These are phyloP conservation scores for Termitomyces sp. DNA, from an alignment of 768 basidiomycete genomes.

Conservation along the genomic window DNA sequence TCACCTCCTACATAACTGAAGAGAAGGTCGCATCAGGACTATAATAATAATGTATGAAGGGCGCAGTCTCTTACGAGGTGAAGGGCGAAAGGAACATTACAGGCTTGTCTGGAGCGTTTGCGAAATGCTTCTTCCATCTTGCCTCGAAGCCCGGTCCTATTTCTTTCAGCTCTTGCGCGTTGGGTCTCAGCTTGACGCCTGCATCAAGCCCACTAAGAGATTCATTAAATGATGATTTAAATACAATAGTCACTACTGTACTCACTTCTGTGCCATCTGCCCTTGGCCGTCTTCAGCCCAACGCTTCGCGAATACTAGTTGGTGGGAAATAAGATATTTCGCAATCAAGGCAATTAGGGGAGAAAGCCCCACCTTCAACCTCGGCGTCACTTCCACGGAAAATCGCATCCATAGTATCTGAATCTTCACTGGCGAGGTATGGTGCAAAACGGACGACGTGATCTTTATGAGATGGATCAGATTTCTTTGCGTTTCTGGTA, in stretches of 20 bases:
- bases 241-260: not conserved
- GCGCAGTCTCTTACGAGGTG: conserved; percentile 29
- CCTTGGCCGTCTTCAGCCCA: conserved; percentile 16
- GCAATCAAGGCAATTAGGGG: not conserved
- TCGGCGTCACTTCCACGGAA: conserved; percentile 36
- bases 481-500: not conserved
- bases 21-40: not conserved
- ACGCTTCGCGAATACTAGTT: conserved; percentile 10
- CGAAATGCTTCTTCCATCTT: conserved; percentile 50
- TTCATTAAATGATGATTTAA: not conserved
- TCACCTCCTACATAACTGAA: conserved; percentile 14
- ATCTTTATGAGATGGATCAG: conserved; percentile 25
- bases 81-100: conserved; percentile 38
- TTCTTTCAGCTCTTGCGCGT: conserved; percentile 40
- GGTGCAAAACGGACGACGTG: conserved; percentile 33
- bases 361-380: conserved; percentile 33
- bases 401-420: conserved; percentile 46
- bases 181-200: conserved; percentile 55
- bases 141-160: conserved; percentile 45
- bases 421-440: conserved; percentile 41
- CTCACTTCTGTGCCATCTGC: conserved; percentile 51
- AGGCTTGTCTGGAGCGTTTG: conserved; percentile 53
- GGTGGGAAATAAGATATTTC: not conserved
- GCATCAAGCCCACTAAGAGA: conserved; percentile 44
- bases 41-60: no score